phyloP scores from a whole-genome alignment of 441 rosid species.

The Caryocar brasiliense region DNA sequence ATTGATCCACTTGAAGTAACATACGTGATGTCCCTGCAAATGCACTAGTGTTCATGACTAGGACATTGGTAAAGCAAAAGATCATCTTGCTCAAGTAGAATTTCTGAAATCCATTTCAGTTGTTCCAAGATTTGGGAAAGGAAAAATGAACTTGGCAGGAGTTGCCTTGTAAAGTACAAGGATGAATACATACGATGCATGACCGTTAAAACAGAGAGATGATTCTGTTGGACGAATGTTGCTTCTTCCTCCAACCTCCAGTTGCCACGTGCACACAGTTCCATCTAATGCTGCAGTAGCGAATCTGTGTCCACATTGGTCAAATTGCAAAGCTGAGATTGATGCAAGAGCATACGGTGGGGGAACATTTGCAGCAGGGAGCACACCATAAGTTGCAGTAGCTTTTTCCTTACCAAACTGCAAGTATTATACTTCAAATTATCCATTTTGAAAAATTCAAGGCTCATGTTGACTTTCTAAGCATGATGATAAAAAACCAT shows the following conservation, averaged over 20 bases:
- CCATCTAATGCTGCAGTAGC: conserved; percentile 85
- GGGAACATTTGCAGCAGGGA: conserved; percentile 79
- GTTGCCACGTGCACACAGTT: conserved; percentile 88
- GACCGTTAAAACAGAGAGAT: conserved; percentile 76
- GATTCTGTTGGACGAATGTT: conserved; percentile 75
- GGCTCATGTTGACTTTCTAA: too few relatives aligned
- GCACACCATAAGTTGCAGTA: conserved; percentile 83
- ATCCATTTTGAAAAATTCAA: neutral
- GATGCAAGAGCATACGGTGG: conserved; percentile 93
- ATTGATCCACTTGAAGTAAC: conserved; percentile 90
- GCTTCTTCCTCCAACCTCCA: conserved; percentile 93
- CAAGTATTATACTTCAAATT: conserved; percentile 21
- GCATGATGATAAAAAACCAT: too few relatives aligned
- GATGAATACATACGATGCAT: conserved; percentile 63
- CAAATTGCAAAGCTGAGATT: conserved; percentile 75
- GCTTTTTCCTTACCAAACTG: conserved; percentile 84
- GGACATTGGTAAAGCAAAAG: neutral
- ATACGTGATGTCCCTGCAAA: conserved; percentile 75
- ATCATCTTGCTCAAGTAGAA: neutral
- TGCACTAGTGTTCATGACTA: conserved; percentile 8
- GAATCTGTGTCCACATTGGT: conserved; percentile 86
- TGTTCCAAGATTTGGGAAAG: neutral
- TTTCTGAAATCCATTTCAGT: neutral
- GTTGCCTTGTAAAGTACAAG: neutral
- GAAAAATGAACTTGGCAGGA: neutral